Evolutionary conservation across 169 alveolate species (phyloP).

Genomic region (Plasmodium cynomolgi): DNA sequence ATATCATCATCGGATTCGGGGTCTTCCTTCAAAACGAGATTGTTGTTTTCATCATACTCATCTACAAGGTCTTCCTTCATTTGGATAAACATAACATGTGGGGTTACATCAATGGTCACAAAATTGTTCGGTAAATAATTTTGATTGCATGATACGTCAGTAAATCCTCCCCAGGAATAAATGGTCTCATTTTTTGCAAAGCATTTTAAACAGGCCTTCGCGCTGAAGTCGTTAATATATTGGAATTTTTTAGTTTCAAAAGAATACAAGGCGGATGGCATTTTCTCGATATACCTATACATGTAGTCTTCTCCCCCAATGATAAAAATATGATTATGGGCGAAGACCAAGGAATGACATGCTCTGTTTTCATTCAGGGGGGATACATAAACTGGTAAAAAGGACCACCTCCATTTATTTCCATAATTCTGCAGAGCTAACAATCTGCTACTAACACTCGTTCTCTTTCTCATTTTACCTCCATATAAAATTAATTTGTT

Average conservation of each 20-base stretch:
- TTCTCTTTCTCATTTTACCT: slow-evolving; percentile 59
- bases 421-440: slow-evolving; percentile 26
- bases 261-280: slow-evolving; percentile 75
- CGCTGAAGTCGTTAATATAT: slow-evolving; percentile 53
- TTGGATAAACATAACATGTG: slow-evolving; percentile 31
- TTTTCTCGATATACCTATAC: slow-evolving; percentile 67
- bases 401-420: slow-evolving; percentile 38
- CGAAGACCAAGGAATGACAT: slow-evolving; percentile 42
- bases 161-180: slow-evolving; percentile 77
- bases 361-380: slow-evolving; percentile 57
- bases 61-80: slow-evolving; percentile 40
- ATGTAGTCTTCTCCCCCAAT: slow-evolving; percentile 74
- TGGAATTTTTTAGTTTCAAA: slow-evolving; percentile 66
- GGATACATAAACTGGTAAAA: slow-evolving; percentile 56
- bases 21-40: slow-evolving; percentile 40
- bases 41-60: slow-evolving; percentile 48
- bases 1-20: slow-evolving; percentile 25
- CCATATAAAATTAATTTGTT: slow-evolving; percentile 70
- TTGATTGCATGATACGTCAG: slow-evolving; percentile 18
- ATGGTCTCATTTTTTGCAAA: slow-evolving; percentile 45
- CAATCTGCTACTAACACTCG: slow-evolving; percentile 15
- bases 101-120: slow-evolving; percentile 25
- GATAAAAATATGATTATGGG: slow-evolving; percentile 49
- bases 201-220: slow-evolving; percentile 61
- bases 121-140: slow-evolving; percentile 53